Conservation (phyloP, 1,284 basidiomycete genomes). For the Hemileia vastatrix region DNA sequence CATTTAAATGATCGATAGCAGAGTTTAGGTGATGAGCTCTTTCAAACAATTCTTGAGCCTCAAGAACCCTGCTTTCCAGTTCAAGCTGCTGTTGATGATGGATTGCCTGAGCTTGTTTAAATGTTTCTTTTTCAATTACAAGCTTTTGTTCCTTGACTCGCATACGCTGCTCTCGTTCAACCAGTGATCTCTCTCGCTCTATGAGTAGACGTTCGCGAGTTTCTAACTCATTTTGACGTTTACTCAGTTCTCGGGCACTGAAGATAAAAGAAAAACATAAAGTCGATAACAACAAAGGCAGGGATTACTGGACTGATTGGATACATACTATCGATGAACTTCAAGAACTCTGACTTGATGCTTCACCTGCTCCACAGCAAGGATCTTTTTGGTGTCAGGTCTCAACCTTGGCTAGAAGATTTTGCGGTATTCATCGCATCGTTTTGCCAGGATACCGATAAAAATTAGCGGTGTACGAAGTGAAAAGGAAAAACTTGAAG, state of each 20-base stretch:
- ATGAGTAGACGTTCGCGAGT: constrained; percentile 37
- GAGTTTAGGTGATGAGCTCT: constrained; percentile 7
- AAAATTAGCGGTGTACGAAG: neutral
- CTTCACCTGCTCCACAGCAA: constrained; percentile 35
- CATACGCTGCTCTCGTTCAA: constrained; percentile 53
- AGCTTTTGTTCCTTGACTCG: constrained; percentile 46
- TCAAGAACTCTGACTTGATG: constrained; percentile 28
- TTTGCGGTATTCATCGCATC: neutral
- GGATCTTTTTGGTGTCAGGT: constrained; percentile 35
- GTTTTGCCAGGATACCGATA: neutral
- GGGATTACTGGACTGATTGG: constrained; percentile 3
- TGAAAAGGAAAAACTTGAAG: neutral
- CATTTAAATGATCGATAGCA: neutral
- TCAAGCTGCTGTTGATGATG: constrained; percentile 10
- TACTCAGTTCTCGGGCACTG: constrained; percentile 7
- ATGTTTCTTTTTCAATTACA: constrained; percentile 23
- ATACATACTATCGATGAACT: constrained; percentile 22
- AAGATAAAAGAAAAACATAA: neutral
- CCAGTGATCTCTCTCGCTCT: constrained; percentile 53
- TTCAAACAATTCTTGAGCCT: constrained; percentile 19
- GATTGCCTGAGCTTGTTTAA: too few species aligned
- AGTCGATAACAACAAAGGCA: neutral
- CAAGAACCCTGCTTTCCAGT: constrained; percentile 17
- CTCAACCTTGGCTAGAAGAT: constrained; percentile 34
- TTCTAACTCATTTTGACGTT: constrained; percentile 57